Percentiles rank a stretch among this genome's conserved stretches.
Evolutionary conservation across 2,329 filamentous ascomycete genomes (phyloP).

Genomic region (Endothia cerciana): DNA sequence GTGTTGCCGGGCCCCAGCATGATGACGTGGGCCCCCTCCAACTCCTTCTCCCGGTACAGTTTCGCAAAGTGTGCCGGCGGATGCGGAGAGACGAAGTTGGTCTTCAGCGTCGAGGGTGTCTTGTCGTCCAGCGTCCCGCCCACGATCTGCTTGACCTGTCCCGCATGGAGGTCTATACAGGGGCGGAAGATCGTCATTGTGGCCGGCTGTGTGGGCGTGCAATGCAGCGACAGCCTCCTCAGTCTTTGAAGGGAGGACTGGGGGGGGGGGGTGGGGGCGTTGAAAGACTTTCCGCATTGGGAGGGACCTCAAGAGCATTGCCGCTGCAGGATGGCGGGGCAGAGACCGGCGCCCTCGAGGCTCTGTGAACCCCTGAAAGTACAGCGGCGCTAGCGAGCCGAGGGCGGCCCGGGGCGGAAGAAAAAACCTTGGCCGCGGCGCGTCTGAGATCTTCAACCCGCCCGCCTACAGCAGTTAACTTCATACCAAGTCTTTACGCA

Average conservation of each 20-base stretch:
- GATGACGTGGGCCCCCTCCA: slow-evolving; percentile 88
- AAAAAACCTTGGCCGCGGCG: neutral
- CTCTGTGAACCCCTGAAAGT: neutral
- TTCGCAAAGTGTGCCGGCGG: slow-evolving; percentile 80
- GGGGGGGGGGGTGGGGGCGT: neutral
- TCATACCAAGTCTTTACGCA: neutral
- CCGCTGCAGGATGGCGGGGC: slow-evolving; percentile 1
- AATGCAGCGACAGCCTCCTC: neutral
- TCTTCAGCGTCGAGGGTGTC: slow-evolving; percentile 68
- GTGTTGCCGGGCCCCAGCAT: slow-evolving; percentile 93
- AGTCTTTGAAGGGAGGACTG: neutral
- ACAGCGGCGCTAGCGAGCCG: slow-evolving; percentile 9
- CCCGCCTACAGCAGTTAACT: neutral
- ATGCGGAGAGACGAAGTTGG: slow-evolving; percentile 88
- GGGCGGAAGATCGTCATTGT: slow-evolving; percentile 92
- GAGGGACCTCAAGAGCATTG: neutral
- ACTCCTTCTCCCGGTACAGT: slow-evolving; percentile 75
- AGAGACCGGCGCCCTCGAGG: neutral
- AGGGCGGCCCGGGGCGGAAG: slow-evolving; percentile 6
- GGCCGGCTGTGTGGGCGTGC: neutral
- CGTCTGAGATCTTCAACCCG: neutral
- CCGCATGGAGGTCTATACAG: slow-evolving; percentile 97
- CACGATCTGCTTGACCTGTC: slow-evolving; percentile 97
- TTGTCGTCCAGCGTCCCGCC: slow-evolving; percentile 83
- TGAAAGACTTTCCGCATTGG: slow-evolving; percentile 10